Base-by-base conservation (phyloP, 495 filamentous ascomycete species). In the Lepidopterella palustris region DNA sequence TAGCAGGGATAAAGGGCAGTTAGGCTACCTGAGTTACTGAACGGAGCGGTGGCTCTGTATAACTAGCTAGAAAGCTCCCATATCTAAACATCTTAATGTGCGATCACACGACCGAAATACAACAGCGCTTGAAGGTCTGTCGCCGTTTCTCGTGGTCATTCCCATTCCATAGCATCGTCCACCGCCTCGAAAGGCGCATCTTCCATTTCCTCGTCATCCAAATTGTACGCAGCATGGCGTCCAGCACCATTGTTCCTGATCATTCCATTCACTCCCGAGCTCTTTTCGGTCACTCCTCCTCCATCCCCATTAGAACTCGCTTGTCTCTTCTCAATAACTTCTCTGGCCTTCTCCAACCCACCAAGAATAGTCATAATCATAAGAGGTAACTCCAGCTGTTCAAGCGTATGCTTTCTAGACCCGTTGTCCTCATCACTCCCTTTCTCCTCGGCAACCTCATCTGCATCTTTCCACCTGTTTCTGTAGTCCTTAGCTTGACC, bases 401-500 rank as follows among this genome's bases (percentile, higher is more conserved):
- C 84, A 18, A 75, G 73, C 26, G 78, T 74, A 21, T 57, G 45
- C 8, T 62, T 48, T 20, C 53, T 48, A 5, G 63, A 59, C 11
- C 53, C 67, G 9, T 67, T 65, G 13, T 79, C 73, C 25, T 78
- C 77, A 13, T 57, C 56, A 15, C 39, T 5, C 21, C 45, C 31
- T 13, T 23, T 20, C 26, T 23, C 29, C 9, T n/a, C 28, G 15
- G 55, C 13, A 28, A 50, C 52, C 4, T 72, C 70, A 57, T 77
- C 77, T 0, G 80, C 82, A 24, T 80, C 79, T 71, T 87, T 87
- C 84, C 84, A 87, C 3, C 80, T 75, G 61, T 87, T 87, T 4
- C 84, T 72, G 23, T 85, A 72, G 48, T 86, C 83, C 65, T 87
- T 87, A 1, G 84, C 84, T 39, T 76, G 66, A 18, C 70, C 70